Evolutionary conservation across 768 basidiomycete genomes (phyloP).

Genomic region (Mycena galopus): DNA sequence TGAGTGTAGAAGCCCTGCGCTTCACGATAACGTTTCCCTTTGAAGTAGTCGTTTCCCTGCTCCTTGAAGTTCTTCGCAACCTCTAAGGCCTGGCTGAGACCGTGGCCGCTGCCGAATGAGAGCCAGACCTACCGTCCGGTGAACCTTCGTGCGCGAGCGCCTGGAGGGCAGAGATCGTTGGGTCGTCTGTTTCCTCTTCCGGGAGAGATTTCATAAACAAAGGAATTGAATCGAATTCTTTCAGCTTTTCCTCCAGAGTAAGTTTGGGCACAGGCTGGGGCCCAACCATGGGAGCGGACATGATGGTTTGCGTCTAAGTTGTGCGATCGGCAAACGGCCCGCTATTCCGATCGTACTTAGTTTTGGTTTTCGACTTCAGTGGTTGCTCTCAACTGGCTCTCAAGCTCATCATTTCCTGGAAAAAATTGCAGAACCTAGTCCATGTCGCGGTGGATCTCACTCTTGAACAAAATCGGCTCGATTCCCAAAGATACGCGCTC

Average conservation of each 20-base stretch:
- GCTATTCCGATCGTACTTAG: no score
- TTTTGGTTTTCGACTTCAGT: no score
- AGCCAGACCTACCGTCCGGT: slow-evolving; percentile 84
- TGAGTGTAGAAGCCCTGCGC: slow-evolving; percentile 92
- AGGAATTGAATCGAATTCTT: slow-evolving; percentile 75
- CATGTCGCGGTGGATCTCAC: no score
- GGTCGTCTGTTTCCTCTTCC: slow-evolving; percentile 72
- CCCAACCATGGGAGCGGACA: slow-evolving; percentile 40
- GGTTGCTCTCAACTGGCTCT: no score
- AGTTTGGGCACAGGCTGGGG: slow-evolving; percentile 52
- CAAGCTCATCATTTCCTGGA: no score
- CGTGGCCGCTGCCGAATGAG: not conserved
- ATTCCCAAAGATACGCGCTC: no score
- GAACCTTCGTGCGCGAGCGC: slow-evolving; percentile 91
- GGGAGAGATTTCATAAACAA: slow-evolving; percentile 95
- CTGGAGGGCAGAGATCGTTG: slow-evolving; percentile 85
- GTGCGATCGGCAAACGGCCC: not conserved
- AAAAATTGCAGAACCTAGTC: no score
- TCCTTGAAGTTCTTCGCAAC: slow-evolving; percentile 93
- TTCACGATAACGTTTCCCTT: slow-evolving; percentile 87
- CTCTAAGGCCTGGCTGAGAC: slow-evolving; percentile 61
- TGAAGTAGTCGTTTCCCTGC: slow-evolving; percentile 96
- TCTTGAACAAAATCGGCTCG: no score
- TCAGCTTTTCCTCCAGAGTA: slow-evolving; percentile 54
- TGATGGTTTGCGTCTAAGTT: slow-evolving; percentile 3